Percentiles rank a stretch among this genome's conserved stretches.
Conservation (phyloP, 108 stramenopile genomes). For the Skeletonema tropicum region DNA sequence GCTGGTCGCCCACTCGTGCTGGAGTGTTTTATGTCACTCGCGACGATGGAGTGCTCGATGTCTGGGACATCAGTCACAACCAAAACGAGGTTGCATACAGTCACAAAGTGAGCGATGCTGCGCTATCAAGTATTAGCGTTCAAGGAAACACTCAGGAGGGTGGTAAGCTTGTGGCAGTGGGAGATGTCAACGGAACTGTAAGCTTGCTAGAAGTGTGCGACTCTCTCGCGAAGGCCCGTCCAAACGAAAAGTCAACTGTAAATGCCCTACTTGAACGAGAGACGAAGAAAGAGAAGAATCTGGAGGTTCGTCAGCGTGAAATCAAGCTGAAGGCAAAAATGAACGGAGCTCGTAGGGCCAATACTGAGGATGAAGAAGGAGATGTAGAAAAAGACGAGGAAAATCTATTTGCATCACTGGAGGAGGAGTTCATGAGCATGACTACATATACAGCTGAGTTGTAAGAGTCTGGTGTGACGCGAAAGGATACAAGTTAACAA, state of each 20-base stretch:
- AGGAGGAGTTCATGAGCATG: not conserved
- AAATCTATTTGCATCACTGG: not conserved
- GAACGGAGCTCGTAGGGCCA: not conserved
- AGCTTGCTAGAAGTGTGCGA: constrained; percentile 84
- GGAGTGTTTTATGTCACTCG: constrained; percentile 91
- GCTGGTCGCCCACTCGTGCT: constrained; percentile 88
- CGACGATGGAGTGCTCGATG: constrained; percentile 82
- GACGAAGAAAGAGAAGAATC: constrained; percentile 83
- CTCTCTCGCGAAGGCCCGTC: constrained; percentile 58
- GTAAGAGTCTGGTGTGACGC: too few relatives aligned
- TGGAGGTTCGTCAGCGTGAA: constrained; percentile 3
- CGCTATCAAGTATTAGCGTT: constrained; percentile 74
- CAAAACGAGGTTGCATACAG: constrained; percentile 89
- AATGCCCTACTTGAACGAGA: constrained; percentile 84
- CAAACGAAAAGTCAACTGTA: constrained; percentile 75
- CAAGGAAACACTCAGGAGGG: constrained; percentile 65
- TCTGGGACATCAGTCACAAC: constrained; percentile 89
- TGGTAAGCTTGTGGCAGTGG: constrained; percentile 84
- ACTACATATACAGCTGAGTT: not conserved
- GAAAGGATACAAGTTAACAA: too few relatives aligned
- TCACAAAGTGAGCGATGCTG: constrained; percentile 83
- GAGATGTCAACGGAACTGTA: constrained; percentile 85
- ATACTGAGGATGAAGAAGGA: not conserved
- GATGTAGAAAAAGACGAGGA: not conserved
- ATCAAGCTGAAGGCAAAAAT: not conserved